Evolutionary conservation across 2,329 filamentous ascomycete genomes (phyloP), one percentile per base, ranked within the genome.

Genomic region (Venturia pyrina): DNA sequence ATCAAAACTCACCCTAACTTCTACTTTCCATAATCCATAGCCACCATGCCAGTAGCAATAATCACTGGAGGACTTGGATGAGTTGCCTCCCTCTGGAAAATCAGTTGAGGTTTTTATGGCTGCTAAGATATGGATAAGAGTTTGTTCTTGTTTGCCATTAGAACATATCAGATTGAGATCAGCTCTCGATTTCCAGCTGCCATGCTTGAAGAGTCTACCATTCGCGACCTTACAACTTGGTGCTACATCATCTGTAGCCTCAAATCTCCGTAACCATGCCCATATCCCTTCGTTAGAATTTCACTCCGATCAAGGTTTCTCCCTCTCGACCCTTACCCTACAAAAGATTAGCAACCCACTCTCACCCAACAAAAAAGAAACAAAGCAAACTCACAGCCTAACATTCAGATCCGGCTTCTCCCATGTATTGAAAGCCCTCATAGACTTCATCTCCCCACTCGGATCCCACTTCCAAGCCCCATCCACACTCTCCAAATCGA

Each of bases 401-500:
- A 70, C 66, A 61, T 70, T 70, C 65, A 71, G 60, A 41, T 70
- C 68, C 8, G 69, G 70, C 65, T 71, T 71, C 60, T 70, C 68
- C 70, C 70, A 71, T 28, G 66, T 63, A 40, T 65, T 56, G 40
- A 66, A 67, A 61, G 66, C 66, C 41, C 57, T 32, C 66, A 66
- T 67, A 60, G 56, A 37, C 56, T 56, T 67, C 68, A 71, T 70
- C 63, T 71, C 69, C 10, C 70, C 70, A 46, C 67, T 67, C 34
- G 66, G 68, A 43, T 65, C 62, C 1, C 28, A 65, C 74, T 72
- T 74, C 19, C 72, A 62, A 8, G 69, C 65, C 66, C 73, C 74
- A 69, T 75, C 74, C 40, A 69, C 69, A 69, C 73, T 71, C 62
- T 73, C 72, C 5, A 75, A 61, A 68, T 75, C 73, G 61, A 74